Conservation (phyloP, 768 basidiomycete genomes). For the Crassisporium funariophilum region DNA sequence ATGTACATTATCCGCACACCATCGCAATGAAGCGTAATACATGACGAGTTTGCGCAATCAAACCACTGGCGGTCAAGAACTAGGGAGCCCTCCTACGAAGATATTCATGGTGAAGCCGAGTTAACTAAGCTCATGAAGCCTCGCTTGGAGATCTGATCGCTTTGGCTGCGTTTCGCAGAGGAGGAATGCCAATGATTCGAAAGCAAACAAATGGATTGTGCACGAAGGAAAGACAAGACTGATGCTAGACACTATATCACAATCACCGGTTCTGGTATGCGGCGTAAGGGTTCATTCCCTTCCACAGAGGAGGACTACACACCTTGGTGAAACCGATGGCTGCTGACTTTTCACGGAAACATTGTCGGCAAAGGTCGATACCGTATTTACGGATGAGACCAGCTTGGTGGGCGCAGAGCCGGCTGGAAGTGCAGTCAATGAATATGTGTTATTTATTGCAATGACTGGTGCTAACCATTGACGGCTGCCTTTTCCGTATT, state of each 20-base stretch:
- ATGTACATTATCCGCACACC: no score
- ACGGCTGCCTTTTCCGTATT: slow-evolving; percentile 93
- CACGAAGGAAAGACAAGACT: slow-evolving; percentile 9
- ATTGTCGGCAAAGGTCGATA: slow-evolving; percentile 96
- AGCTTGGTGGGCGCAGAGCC: slow-evolving; percentile 95
- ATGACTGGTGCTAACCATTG: slow-evolving; percentile 69
- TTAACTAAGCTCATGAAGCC: no score
- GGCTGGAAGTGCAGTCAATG: slow-evolving; percentile 51
- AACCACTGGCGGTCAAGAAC: no score
- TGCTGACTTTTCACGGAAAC: slow-evolving; percentile 94
- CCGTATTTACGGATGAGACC: slow-evolving; percentile 98
- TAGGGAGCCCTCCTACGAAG: no score
- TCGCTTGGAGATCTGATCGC: no score
- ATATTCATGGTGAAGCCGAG: no score
- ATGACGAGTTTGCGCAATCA: no score
- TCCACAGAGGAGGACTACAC: slow-evolving; percentile 16
- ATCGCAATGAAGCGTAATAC: no score
- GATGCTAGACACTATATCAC: slow-evolving; percentile 15
- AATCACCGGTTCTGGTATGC: slow-evolving; percentile 30
- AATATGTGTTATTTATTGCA: slow-evolving; percentile 1
- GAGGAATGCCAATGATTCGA: no score
- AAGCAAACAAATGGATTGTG: slow-evolving; percentile 10
- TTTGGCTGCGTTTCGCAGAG: no score
- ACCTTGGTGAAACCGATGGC: slow-evolving; percentile 97
- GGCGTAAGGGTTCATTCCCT: neutral